Evolutionary conservation across 1,284 basidiomycete species (phyloP), one percentile per base, ranked within the genome.

Genomic region (Ganoderma sinense): DNA sequence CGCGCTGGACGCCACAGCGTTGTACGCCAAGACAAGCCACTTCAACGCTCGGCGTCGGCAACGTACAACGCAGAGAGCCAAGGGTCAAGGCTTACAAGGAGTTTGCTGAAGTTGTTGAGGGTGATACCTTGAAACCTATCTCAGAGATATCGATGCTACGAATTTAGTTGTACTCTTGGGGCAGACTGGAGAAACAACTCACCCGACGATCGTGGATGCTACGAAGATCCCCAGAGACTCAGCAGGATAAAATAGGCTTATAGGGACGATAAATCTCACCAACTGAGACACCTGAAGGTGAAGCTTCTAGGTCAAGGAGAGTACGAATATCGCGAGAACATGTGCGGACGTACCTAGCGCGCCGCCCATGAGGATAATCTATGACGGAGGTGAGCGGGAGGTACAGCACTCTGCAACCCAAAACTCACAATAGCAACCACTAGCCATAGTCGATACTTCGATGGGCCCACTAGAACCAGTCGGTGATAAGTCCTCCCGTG

Each of bases 1-100:
- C 11, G 36, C 39, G 7, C 20, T n/a, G 16, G 51, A 53, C 26
- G 64, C 53, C 13, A 65, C 16, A 0, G 51, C 51, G 36, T 55
- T 55, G 39, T 53, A 53, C 5, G 64, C 64, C 13, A 53, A 29
- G 0, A 65, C 51, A 16, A 56, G 51, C 64, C 64, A 65, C 64
- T 65, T 11, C 8, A 1, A 4, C 10, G 7, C 13, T 11, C 7
- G 2, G 39, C 26, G n/a, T n/a, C 4, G 11, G 23, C 0, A 14
- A 29, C 14, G 29, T 4, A 29, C 10, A 53, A 0, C 23, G 10
- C 10, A 36, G 10, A 36, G 13, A 53, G 23, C 2, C 18, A 11
- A 2, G 10, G 29, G 23, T 26, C 23, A 53, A 4, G 1, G 18
- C 33, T 18, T n/a, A 58, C 56, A 8, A 58, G 56, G 2, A 58